phyloP scores from a whole-genome alignment of 129 eudicot species.

The Pseudognaphalium luteoalbum region DNA sequence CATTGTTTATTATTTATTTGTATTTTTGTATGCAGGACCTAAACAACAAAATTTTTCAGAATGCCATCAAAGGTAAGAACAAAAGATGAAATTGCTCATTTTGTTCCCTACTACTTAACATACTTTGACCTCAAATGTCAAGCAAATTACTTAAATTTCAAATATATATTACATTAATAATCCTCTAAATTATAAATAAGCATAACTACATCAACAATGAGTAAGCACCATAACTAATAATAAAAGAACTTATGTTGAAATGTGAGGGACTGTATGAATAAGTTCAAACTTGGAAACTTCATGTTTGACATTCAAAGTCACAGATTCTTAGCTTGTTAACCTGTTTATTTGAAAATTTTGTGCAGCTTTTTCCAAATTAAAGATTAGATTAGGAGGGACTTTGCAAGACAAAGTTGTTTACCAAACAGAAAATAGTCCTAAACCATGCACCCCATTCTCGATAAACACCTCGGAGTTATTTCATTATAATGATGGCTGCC shows the following conservation, averaged over 20 bases:
- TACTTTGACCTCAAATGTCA: conserved; percentile 20
- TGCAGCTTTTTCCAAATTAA: conserved; percentile 85
- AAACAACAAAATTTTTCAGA: conserved; percentile 52
- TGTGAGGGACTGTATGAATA: not conserved
- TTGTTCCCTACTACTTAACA: not conserved
- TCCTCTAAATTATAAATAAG: not conserved
- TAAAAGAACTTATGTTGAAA: conserved; percentile 8
- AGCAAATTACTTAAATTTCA: conserved; percentile 1
- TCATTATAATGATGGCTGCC: conserved; percentile 64
- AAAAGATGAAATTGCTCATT: not conserved
- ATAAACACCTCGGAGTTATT: conserved; percentile 50
- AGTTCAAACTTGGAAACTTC: conserved; percentile 16
- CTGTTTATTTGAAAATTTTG: conserved; percentile 17
- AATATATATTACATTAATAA: not conserved
- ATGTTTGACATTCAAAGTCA: conserved; percentile 10
- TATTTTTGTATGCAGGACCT: conserved; percentile 65
- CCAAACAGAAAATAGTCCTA: conserved; percentile 45
- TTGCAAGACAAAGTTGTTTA: conserved; percentile 79
- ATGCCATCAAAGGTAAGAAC: conserved; percentile 71
- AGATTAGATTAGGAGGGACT: conserved; percentile 93
- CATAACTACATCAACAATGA: not conserved
- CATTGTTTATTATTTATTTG: not conserved
- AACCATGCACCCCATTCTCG: conserved; percentile 59
- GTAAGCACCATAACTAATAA: not conserved
- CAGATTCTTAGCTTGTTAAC: conserved; percentile 20